Conservation (phyloP, 2,329 filamentous ascomycete genomes). For the Dactylella cylindrospora region DNA sequence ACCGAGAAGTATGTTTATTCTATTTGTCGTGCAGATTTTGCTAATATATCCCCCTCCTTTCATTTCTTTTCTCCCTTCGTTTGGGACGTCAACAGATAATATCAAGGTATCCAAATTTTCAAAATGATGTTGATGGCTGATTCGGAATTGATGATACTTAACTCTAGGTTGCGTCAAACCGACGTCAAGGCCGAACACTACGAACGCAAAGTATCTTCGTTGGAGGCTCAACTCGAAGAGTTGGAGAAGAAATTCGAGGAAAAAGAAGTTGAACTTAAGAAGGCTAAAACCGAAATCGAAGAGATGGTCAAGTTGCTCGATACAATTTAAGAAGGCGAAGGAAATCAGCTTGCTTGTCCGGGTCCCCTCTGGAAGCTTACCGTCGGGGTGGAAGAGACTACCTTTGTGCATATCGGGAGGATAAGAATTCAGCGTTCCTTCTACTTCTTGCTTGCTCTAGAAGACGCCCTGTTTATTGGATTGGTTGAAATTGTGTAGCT, state of each 20-base stretch:
- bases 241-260: constrained; percentile 99
- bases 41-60: constrained; percentile 12
- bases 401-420: background rate
- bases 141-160: constrained; percentile 42
- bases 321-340: constrained; percentile 29
- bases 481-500: constrained; percentile 32
- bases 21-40: constrained; percentile 44
- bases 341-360: background rate
- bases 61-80: background rate
- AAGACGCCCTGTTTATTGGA: background rate
- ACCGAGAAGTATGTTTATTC: constrained; percentile 80
- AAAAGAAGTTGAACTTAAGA: constrained; percentile 84
- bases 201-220: constrained; percentile 97
- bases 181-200: constrained; percentile 99
- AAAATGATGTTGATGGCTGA: constrained; percentile 13
- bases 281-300: constrained; percentile 80
- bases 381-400: background rate
- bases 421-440: background rate
- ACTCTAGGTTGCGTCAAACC: constrained; percentile 85
- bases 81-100: constrained; percentile 5
- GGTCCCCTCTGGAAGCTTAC: background rate
- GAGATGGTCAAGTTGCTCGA: constrained; percentile 56
- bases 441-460: background rate
- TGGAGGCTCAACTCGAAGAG: constrained; percentile 85
- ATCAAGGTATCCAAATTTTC: background rate